A percentile compares a stretch with the other conserved stretches of the same genome.
Conservation (phyloP, 2,329 filamentous ascomycete species). For the Pleoardoris graminearum region DNA sequence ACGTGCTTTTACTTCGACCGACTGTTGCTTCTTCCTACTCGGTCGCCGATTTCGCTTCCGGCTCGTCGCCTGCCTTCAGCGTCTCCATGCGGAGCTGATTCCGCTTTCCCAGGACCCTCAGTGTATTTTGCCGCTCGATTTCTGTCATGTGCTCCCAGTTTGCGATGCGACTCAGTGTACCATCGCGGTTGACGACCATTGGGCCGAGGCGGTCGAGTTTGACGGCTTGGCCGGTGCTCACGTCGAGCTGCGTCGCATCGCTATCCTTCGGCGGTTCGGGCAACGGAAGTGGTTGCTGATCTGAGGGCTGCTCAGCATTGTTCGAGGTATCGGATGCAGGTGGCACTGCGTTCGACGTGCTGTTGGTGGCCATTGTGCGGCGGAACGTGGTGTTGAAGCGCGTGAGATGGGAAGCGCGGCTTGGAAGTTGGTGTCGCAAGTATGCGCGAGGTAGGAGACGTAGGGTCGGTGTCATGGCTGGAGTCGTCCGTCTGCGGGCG, state of each 20-base stretch:
- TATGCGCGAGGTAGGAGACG: neutral
- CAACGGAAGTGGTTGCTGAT: slow-evolving; percentile 13
- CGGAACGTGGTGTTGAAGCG: neutral
- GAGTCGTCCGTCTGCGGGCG: neutral
- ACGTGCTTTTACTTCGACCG: neutral
- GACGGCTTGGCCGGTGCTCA: slow-evolving; percentile 47
- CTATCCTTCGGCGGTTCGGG: slow-evolving; percentile 18
- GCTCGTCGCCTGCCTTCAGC: slow-evolving; percentile 49
- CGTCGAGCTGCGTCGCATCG: slow-evolving; percentile 39
- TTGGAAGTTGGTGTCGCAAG: neutral
- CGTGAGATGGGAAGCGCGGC: neutral
- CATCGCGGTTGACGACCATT: slow-evolving; percentile 73
- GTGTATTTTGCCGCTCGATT: slow-evolving; percentile 67
- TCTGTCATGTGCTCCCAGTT: slow-evolving; percentile 76
- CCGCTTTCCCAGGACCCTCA: slow-evolving; percentile 68
- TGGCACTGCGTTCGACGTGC: neutral
- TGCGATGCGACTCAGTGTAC: slow-evolving; percentile 68
- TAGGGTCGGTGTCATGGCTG: neutral
- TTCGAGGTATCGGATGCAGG: neutral
- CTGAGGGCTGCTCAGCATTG: neutral
- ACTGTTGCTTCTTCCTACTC: neutral
- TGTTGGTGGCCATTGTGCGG: neutral
- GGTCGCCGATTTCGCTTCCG: neutral
- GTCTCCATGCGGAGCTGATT: slow-evolving; percentile 66
- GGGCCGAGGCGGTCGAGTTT: slow-evolving; percentile 71